A percentile compares a stretch with the other conserved stretches of the same genome.
These are phyloP conservation scores for Rhizophlyctis rosea DNA, from an alignment of 192 early-diverging fungal genomes.

Conservation along the genomic window DNA sequence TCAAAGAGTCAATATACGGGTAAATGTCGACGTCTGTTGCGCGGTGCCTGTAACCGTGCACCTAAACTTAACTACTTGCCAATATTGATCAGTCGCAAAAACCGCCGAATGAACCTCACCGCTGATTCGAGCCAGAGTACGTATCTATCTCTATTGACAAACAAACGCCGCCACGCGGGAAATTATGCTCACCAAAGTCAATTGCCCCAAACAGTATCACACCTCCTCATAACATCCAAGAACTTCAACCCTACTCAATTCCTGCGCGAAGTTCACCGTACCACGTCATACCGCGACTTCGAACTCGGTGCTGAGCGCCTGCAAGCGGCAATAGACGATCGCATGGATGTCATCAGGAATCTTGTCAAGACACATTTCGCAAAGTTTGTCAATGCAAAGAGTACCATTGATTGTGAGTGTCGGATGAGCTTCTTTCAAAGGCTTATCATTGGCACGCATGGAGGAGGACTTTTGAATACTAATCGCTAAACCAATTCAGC, in stretches of 20 bases:
- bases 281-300: slow-evolving; percentile 83
- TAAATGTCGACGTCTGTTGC: neutral
- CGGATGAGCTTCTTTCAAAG: too few species aligned
- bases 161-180: too few species aligned
- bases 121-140: too few species aligned
- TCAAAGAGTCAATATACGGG: slow-evolving; percentile 29
- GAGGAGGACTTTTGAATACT: too few species aligned
- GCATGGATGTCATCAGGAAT: slow-evolving; percentile 80
- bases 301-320: slow-evolving; percentile 71
- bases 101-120: too few species aligned
- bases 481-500: slow-evolving; percentile 20
- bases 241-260: slow-evolving; percentile 71
- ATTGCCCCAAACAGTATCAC: too few species aligned
- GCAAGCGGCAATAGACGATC: slow-evolving; percentile 69
- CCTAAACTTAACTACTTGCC: too few species aligned
- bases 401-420: slow-evolving; percentile 81
- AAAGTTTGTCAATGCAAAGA: slow-evolving; percentile 92
- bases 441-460: too few species aligned
- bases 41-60: neutral
- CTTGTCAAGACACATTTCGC: slow-evolving; percentile 96
- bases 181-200: too few species aligned
- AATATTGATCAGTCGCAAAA: too few species aligned
- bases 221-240: slow-evolving; percentile 50
- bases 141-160: too few species aligned
- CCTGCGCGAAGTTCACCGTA: slow-evolving; percentile 75